These are phyloP conservation scores for Trametes pubescens DNA, from an alignment of 1,284 basidiomycete species.

Conservation along the genomic window DNA sequence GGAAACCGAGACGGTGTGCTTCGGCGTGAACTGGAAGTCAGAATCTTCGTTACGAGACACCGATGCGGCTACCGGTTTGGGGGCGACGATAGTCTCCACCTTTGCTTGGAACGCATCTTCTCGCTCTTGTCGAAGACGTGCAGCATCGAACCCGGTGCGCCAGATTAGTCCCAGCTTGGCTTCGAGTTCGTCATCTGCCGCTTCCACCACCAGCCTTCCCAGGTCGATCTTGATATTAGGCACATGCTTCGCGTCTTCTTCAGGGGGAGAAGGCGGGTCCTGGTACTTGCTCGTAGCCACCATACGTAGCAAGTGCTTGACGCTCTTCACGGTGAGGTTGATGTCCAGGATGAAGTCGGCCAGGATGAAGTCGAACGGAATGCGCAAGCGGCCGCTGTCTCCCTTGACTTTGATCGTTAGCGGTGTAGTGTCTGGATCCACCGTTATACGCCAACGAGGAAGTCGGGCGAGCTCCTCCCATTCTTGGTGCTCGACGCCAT, in stretches of 20 bases:
- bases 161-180: conserved; percentile 82
- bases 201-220: conserved; percentile 75
- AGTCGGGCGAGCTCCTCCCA: conserved; percentile 88
- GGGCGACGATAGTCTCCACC: conserved; percentile 66
- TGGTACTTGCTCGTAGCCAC: conserved; percentile 55
- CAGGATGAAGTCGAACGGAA: conserved; percentile 84
- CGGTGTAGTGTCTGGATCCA: conserved; percentile 31
- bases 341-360: conserved; percentile 78
- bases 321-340: conserved; percentile 70
- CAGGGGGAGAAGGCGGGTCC: conserved; percentile 61
- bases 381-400: conserved; percentile 75
- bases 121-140: conserved; percentile 76
- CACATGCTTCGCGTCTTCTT: conserved; percentile 76
- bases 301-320: conserved; percentile 68
- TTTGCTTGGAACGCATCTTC: conserved; percentile 88
- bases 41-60: conserved; percentile 34
- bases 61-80: conserved; percentile 35
- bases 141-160: conserved; percentile 81
- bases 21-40: conserved; percentile 63
- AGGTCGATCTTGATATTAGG: conserved; percentile 74
- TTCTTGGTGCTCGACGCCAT: conserved; percentile 45
- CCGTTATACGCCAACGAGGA: conserved; percentile 61
- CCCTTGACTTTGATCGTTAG: conserved; percentile 58
- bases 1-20: conserved; percentile 71
- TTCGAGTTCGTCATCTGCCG: conserved; percentile 92